Evolutionary conservation across 2,329 filamentous ascomycete species (phyloP).

Genomic region (Fusarium proliferatum): DNA sequence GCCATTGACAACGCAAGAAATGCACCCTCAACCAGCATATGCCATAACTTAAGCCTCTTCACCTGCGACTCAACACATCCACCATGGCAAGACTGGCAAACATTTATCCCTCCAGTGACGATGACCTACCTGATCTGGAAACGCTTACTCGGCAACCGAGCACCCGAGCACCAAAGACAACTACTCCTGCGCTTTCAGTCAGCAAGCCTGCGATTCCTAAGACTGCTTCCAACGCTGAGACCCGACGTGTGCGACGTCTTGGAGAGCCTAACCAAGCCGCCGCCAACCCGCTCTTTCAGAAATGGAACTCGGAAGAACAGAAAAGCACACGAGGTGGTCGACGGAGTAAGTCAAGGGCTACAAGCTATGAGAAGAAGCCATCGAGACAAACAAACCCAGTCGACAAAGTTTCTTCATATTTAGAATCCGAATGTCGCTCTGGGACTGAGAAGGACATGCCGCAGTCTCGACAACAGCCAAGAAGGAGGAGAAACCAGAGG

Average conservation of each 20-base stretch:
- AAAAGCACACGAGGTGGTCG: slow-evolving; percentile 3
- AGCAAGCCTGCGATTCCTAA: slow-evolving; percentile 42
- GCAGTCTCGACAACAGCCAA: slow-evolving; percentile 5
- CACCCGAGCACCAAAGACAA: slow-evolving; percentile 28
- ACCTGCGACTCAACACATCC: neutral
- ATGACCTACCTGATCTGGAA: slow-evolving; percentile 56
- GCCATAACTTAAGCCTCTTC: neutral
- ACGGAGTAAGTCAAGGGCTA: neutral
- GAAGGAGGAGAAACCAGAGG: slow-evolving; percentile 16
- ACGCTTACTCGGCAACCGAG: slow-evolving; percentile 42
- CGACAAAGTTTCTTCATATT: neutral
- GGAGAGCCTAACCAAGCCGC: slow-evolving; percentile 34
- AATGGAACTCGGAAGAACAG: slow-evolving; percentile 45
- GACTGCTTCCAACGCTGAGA: slow-evolving; percentile 38
- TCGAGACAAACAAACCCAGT: slow-evolving; percentile 3
- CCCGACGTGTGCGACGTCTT: slow-evolving; percentile 49
- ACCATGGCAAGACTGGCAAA: slow-evolving; percentile 48
- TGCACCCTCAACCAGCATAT: neutral
- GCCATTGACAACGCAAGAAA: slow-evolving; percentile 1
- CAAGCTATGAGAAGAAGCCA: slow-evolving; percentile 1
- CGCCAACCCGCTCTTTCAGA: slow-evolving; percentile 49
- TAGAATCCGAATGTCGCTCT: neutral
- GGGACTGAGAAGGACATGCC: slow-evolving; percentile 23
- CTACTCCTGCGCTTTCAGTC: slow-evolving; percentile 5
- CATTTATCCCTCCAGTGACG: slow-evolving; percentile 50